phyloP scores from a whole-genome alignment of 148 eudicot genomes.

The Mesembryanthemum crystallinum region DNA sequence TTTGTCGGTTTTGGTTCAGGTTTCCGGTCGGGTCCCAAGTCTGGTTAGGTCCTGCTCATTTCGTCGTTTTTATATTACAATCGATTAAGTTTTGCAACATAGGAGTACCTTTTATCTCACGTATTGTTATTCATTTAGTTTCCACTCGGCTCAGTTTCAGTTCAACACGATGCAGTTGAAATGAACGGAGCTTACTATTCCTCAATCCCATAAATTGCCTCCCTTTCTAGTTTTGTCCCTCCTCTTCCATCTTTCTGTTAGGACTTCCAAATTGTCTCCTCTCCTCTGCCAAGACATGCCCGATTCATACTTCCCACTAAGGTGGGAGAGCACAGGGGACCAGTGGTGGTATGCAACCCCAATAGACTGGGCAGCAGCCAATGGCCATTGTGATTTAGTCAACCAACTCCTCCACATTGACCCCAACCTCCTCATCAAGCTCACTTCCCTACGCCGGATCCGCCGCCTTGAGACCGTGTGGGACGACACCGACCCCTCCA shows the following conservation, averaged over 20 bases:
- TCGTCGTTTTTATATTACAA: no score
- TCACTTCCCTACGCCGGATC: slow-evolving; percentile 68
- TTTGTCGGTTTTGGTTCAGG: no score
- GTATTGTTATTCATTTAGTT: no score
- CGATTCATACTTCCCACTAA: slow-evolving; percentile 42
- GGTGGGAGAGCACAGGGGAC: slow-evolving; percentile 87
- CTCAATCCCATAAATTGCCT: slow-evolving; percentile 11
- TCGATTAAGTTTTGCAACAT: no score
- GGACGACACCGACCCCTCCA: slow-evolving; percentile 43
- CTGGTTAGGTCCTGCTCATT: no score
- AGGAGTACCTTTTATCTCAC: no score
- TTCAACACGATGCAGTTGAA: no score
- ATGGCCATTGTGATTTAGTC: slow-evolving; percentile 68
- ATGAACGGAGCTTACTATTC: neutral
- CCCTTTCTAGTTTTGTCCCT: slow-evolving; percentile 6
- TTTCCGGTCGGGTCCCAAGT: no score
- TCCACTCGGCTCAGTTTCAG: no score
- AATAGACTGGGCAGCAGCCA: slow-evolving; percentile 80
- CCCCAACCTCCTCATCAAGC: slow-evolving; percentile 72
- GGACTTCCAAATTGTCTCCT: neutral
- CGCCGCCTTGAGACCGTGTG: slow-evolving; percentile 80
- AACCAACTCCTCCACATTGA: slow-evolving; percentile 60
- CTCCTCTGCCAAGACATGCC: slow-evolving; percentile 28
- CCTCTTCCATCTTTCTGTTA: neutral
- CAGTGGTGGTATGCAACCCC: slow-evolving; percentile 96